Evolutionary conservation across 345 rosid genomes (phyloP).

Genomic region (Gossypium turneri): DNA sequence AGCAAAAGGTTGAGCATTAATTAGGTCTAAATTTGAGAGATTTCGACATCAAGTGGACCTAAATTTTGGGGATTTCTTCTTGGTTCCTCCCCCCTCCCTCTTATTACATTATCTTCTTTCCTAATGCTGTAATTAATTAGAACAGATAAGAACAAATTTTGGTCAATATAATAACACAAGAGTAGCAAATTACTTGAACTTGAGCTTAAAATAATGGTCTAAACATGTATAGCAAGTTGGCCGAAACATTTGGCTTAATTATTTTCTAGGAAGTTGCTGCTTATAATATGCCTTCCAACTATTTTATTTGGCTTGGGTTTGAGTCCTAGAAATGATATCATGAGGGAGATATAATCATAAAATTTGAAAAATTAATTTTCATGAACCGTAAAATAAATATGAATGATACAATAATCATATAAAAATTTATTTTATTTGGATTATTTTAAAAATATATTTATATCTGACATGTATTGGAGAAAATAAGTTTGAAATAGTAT

Average conservation of each 20-base stretch:
- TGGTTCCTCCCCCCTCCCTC: too few species aligned
- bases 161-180: not conserved
- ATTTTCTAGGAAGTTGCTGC: not conserved
- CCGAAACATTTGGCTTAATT: not conserved
- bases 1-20: not conserved
- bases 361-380: too few species aligned
- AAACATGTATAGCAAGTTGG: not conserved
- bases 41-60: not conserved
- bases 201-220: not conserved
- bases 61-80: not conserved
- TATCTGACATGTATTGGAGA: too few species aligned
- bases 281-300: not conserved
- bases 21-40: not conserved
- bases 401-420: too few species aligned
- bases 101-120: not conserved
- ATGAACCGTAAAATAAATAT: too few species aligned
- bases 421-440: too few species aligned
- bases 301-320: not conserved
- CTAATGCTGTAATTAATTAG: not conserved
- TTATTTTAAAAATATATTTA: too few species aligned
- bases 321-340: too few species aligned
- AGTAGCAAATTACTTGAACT: not conserved
- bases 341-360: too few species aligned
- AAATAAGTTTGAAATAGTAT: too few species aligned
- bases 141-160: not conserved